Base-by-base conservation (phyloP, 179 eudicot species). In the Corrigiola litoralis region DNA sequence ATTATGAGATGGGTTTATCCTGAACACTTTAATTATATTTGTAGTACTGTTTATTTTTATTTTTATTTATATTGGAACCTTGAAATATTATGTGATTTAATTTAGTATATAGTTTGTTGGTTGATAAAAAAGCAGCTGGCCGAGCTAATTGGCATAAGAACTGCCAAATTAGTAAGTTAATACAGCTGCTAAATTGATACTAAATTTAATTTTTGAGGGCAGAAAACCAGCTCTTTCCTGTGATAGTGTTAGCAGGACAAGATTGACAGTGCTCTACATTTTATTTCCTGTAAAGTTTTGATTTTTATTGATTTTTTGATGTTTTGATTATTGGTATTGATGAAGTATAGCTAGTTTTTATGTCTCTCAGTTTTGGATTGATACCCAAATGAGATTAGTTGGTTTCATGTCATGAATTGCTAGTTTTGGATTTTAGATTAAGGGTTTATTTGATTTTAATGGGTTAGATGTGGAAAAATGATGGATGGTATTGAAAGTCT, bases 191-290 rank as follows among this genome's bases (percentile, higher is more conserved):
- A 52, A 67, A 73, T 24, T 58, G 5, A 55, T 40, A 21, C 28
- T 37, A 1, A n/a, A n/a, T 0, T 24, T 40, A 25, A 24, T 18
- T 20, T 9, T 40, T 54, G 6, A 24, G 72, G 50, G 68, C 67
- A 52, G 21, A 48, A 24, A 60, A 72, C 77, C 77, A 73, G 77
- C 77, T 73, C 68, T 73, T 73, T 62, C 55, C 70, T 73, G 77
- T 55, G 32, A 0, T 73, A 67, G 77, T 73, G 31, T 24, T 27
- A 51, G 54, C 72, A 52, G 65, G 52, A 10, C 33, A 52, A 73
- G 77, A 67, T 73, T 73, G 77, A 73, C 63, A 55, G 21, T 72
- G 77, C 66, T 53, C 76, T 61, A 73, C 38, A 73, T 67, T 45
- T n/a, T 34, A 29, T 65, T 41, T 20, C 12, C 11, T 54, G 10